Conservation (phyloP, 768 basidiomycete species). For the Lepiota subincarnata region DNA sequence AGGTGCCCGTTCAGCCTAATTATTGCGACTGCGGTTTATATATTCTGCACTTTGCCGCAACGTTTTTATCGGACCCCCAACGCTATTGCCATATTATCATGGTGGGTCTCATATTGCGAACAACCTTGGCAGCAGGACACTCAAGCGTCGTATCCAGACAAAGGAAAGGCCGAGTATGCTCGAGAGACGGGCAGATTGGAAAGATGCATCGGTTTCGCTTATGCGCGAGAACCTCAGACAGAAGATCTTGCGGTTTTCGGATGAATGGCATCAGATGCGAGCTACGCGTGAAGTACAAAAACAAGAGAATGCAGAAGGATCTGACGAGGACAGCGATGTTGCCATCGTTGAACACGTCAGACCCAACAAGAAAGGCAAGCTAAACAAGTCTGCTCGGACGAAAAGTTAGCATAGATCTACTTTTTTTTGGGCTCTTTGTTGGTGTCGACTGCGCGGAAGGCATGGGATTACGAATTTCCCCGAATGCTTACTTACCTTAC, state of each 20-base stretch:
- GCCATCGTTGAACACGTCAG: conserved; percentile 32
- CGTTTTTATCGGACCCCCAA: conserved; percentile 64
- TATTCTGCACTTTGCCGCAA: conserved; percentile 79
- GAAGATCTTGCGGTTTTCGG: conserved; percentile 46
- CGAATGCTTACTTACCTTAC: not conserved
- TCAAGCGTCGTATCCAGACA: conserved; percentile 12
- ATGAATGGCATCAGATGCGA: conserved; percentile 47
- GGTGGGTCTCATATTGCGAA: conserved; percentile 23
- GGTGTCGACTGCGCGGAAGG: not conserved
- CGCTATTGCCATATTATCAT: conserved; percentile 48
- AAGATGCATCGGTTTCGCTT: conserved; percentile 38
- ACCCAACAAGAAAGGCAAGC: conserved; percentile 15
- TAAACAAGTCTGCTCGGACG: conserved; percentile 5
- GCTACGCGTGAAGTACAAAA: conserved; percentile 36
- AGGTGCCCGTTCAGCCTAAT: conserved; percentile 90
- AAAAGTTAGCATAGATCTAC: conserved; percentile 1
- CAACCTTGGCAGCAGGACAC: not conserved
- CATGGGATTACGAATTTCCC: not conserved
- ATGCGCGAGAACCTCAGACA: conserved; percentile 43
- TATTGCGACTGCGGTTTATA: conserved; percentile 92
- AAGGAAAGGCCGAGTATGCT: conserved; percentile 27
- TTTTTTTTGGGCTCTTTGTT: not conserved
- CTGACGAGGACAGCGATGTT: conserved; percentile 35
- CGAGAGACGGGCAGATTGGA: conserved; percentile 49
- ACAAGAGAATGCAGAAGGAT: conserved; percentile 26